These are phyloP conservation scores for Globisporangium takayamanum DNA, from an alignment of 352 stramenopile genomes.

Conservation along the genomic window DNA sequence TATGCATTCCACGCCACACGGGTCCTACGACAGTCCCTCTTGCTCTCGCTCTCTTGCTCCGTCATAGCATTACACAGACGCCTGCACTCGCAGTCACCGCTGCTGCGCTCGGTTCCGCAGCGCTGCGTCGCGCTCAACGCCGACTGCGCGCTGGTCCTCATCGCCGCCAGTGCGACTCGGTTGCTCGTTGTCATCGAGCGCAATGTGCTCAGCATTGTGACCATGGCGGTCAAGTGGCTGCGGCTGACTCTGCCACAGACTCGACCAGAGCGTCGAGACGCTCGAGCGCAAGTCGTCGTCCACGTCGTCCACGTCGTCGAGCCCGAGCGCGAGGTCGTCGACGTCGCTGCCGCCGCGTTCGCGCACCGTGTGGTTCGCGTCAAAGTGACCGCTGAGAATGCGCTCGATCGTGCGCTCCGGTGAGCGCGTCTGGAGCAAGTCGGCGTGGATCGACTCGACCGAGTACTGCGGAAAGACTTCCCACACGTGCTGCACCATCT, in stretches of 20 bases:
- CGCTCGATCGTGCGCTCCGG: slow-evolving; percentile 68
- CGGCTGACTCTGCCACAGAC: slow-evolving; percentile 12
- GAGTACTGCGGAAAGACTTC: slow-evolving; percentile 74
- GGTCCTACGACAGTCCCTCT: too few relatives aligned
- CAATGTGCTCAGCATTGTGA: slow-evolving; percentile 8
- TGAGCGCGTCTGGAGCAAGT: slow-evolving; percentile 50
- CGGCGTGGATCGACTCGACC: slow-evolving; percentile 41
- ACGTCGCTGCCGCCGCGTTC: slow-evolving; percentile 19
- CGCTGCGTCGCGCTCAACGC: not conserved
- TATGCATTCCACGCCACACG: too few relatives aligned
- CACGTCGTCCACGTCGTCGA: slow-evolving; percentile 33
- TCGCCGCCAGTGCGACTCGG: too few relatives aligned
- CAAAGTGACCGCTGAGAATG: slow-evolving; percentile 50
- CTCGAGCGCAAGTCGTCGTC: slow-evolving; percentile 34
- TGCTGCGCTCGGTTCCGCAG: not conserved
- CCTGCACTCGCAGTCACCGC: too few relatives aligned
- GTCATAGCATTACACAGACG: too few relatives aligned
- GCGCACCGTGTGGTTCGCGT: slow-evolving; percentile 19
- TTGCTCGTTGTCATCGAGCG: not conserved
- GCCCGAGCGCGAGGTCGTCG: slow-evolving; percentile 24
- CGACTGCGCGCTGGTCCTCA: too few relatives aligned
- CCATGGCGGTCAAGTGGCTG: slow-evolving; percentile 2
- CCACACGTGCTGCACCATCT: slow-evolving; percentile 70
- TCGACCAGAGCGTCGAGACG: slow-evolving; percentile 28
- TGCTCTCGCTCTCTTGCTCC: too few relatives aligned